Evolutionary conservation across 768 basidiomycete species (phyloP), one percentile per base, ranked within the genome.

Genomic region (Mrakia hoshinonis): DNA sequence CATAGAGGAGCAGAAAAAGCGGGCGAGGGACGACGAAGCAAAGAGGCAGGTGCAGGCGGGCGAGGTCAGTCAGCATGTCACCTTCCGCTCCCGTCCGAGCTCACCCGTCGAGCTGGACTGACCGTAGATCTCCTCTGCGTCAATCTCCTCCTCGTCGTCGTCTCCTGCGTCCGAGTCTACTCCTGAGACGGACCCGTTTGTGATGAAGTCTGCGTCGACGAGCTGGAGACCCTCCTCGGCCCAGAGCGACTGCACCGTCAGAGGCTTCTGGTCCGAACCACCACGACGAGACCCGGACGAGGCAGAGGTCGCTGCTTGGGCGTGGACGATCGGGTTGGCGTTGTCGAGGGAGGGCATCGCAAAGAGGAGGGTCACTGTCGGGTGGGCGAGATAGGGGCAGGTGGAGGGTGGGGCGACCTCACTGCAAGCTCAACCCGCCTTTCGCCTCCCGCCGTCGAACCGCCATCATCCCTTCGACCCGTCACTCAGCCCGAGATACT

Each of bases 321-420:
- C 78, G 78, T 92, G 90, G 48, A 98, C 83, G 13, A 85, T 88
- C 0, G 95, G 95, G 80, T 97, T 97, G 22, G 89, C 89, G 80
- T 98, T 98, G 84, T 83, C 82, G 11, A 80, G 77, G 65, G 77
- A 55, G 12, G 70, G 20, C 70, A 72, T 72, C 5, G 58, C 11
- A 15, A 34, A 39, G n/a, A 20, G 58, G 1, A 38, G 7, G 36
- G 22, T 15, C 31, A 15, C 5, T 24, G 9, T 55, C 34, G 2
- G 1, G 38, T 11, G 62, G 38, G 31, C 4, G 7, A 15, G 34
- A n/a, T 61, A 7, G 31, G 58, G 36, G 31, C 9, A 22, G 18
- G 11, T 20, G 31, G 36, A 39, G 58, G 36, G 34, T 31, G 4
- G 31, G 10, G 34, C 5, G 52, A 55, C n/a, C n/a, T n/a, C n/a